Conservation (phyloP, 305 asterid genomes). For the Galium porrigens region DNA sequence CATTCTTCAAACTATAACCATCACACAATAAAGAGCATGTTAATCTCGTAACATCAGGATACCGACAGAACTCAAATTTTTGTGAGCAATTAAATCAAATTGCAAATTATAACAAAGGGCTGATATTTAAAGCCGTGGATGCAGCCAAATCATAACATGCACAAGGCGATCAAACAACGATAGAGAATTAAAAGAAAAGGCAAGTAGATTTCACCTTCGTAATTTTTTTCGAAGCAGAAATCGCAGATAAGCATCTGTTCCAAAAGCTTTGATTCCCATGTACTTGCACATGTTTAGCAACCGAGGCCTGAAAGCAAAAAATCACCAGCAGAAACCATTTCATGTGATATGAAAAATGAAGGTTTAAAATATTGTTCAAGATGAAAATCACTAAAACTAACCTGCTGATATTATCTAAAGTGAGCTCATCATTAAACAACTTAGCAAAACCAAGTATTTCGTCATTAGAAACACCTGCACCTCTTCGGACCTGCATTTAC, state of each 20-base stretch:
- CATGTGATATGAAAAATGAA: neutral
- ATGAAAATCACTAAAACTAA: constrained; percentile 18
- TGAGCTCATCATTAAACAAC: constrained; percentile 83
- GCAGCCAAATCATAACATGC: neutral
- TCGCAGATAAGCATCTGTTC: constrained; percentile 74
- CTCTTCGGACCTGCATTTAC: constrained; percentile 55
- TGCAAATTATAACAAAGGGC: neutral
- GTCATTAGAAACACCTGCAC: constrained; percentile 61
- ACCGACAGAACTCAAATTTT: neutral
- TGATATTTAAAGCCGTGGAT: too few species aligned
- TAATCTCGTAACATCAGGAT: neutral
- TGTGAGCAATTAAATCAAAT: neutral
- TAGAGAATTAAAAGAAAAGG: neutral
- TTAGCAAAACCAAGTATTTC: constrained; percentile 76
- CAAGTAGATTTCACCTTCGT: constrained; percentile 35
- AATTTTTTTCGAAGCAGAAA: constrained; percentile 69
- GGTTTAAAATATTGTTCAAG: neutral
- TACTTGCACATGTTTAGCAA: constrained; percentile 86
- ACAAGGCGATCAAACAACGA: neutral
- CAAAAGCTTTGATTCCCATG: constrained; percentile 66
- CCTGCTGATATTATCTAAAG: constrained; percentile 84
- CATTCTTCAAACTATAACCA: constrained; percentile 46
- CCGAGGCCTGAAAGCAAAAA: constrained; percentile 44
- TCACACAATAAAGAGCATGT: neutral
- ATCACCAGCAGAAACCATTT: constrained; percentile 1